These are phyloP conservation scores for Botryotinia narcissicola DNA, from an alignment of 2,329 filamentous ascomycete species.

Conservation along the genomic window DNA sequence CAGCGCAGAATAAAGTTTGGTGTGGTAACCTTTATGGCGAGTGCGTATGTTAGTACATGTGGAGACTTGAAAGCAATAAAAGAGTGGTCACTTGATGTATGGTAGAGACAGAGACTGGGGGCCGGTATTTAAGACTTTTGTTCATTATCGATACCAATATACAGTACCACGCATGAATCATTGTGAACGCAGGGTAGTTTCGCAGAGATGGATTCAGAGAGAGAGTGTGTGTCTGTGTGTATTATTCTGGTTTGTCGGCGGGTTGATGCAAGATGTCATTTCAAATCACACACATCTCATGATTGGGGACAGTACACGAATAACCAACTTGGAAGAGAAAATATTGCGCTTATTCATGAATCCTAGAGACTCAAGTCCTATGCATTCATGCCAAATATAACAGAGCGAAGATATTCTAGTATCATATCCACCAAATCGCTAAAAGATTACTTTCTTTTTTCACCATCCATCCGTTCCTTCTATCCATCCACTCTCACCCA, in stretches of 20 bases:
- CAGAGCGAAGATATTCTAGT: slow-evolving; percentile 4
- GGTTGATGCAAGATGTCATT: neutral
- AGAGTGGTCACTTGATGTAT: neutral
- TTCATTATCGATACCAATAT: neutral
- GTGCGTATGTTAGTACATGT: neutral
- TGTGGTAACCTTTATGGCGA: neutral
- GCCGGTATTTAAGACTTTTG: neutral
- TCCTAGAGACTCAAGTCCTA: neutral
- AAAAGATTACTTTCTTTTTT: neutral
- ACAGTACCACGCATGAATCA: neutral
- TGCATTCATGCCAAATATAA: neutral
- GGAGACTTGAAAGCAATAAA: neutral
- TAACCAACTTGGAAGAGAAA: neutral
- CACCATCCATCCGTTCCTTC: neutral
- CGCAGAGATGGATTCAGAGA: neutral
- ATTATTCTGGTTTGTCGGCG: neutral
- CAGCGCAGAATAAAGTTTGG: neutral
- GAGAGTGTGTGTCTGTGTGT: neutral
- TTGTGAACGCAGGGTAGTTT: neutral
- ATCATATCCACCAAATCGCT: neutral
- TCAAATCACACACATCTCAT: neutral
- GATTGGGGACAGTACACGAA: neutral
- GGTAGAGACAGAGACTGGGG: neutral
- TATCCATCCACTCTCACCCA: neutral
- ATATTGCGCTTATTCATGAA: neutral